Base-by-base conservation (phyloP, 768 basidiomycete species). In the Phylloporus rhodoxanthus region DNA sequence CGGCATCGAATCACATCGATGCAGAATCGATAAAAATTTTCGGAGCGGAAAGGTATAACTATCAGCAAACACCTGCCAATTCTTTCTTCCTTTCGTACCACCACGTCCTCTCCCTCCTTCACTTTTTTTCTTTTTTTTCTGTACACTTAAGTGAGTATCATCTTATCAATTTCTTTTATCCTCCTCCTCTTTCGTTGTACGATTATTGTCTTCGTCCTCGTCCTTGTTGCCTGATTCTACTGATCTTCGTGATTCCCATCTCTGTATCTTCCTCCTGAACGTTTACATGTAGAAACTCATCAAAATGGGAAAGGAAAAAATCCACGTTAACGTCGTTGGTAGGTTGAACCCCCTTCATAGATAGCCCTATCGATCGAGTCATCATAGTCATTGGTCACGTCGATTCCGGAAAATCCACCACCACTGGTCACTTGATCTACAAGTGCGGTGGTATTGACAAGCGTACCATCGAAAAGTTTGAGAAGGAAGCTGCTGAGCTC, bases 361-460 rank as follows among this genome's bases (percentile, higher is more conserved):
- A 1, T 36, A 9, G 15, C 20, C 55, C 15, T 41, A 48, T 57
- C 70, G 52, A 67, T 66, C 56, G 48, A 68, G 62, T 55, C 42
- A 60, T 69, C 60, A 29, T 67, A 89, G 92, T 94, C 75, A 95
- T 95, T 78, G 93, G 94, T 60, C 93, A 94, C 80, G 91, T 94
- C 90, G 93, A 97, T 80, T 97, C 95, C 72, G 95, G 95, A 62
- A 99, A 98, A 79, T 98, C 95, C 52, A 99, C 96, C 76, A 99
- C 96, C 68, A 99, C 96, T 63, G 96, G 96, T 61, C 96, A 99
- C 80, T 82, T 99, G 80, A 98, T 98, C 85, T 98, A 97, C 91
- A 96, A 99, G 86, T 99, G 96, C 73, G 96, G 96, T 85, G 96
- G 96, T 89, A 99, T 99, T 80, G 96, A 99, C 74, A 99, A 98